Base-by-base conservation (phyloP, 2,329 filamentous ascomycete genomes). In the Acrodontium crateriforme region DNA sequence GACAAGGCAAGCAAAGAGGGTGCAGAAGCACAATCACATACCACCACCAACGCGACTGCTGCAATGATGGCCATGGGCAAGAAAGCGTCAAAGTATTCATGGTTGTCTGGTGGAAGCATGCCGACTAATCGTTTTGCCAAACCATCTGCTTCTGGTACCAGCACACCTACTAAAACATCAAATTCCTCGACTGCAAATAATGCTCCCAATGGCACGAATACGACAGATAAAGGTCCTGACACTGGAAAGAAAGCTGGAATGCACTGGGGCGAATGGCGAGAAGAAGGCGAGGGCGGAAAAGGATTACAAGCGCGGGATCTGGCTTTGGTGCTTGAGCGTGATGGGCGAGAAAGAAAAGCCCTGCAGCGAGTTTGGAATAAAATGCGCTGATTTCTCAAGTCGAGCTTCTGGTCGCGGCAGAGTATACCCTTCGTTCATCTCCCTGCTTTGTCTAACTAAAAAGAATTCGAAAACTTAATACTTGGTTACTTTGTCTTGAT, bases 261-360 rank as follows among this genome's bases (percentile, higher is more conserved):
- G n/a, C n/a, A n/a, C n/a, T 53, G 50, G 47, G 52, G 53, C 12
- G 48, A 52, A 11, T 54, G 50, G 49, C 39, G 81, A 34, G 84
- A 94, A 53, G 77, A 83, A 44, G 73, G 71, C 29, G 72, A 77
- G 13, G 78, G 77, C 47, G 83, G 82, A 17, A 69, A 67, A 40
- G 75, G 76, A 15, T 81, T 94, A 25, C 84, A 94, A 57, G 61
- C 92, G 28, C 69, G 87, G 30, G 87, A 94, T 53, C 74, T 84
- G 60, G 62, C 92, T 10, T 64, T 71, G 12, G 79, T 80, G 34
- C 63, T 94, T 25, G 85, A 93, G 52, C 64, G 74, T 27, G 82
- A 92, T 49, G 78, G 80, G 2, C 67, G 64, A 39, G 77, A 83
- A 50, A 59, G 59, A 39, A 69, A 62, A 47, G 68, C 73, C 14